Conservation (phyloP, 2,329 filamentous ascomycete genomes). For the Mycosphaerella sp. region DNA sequence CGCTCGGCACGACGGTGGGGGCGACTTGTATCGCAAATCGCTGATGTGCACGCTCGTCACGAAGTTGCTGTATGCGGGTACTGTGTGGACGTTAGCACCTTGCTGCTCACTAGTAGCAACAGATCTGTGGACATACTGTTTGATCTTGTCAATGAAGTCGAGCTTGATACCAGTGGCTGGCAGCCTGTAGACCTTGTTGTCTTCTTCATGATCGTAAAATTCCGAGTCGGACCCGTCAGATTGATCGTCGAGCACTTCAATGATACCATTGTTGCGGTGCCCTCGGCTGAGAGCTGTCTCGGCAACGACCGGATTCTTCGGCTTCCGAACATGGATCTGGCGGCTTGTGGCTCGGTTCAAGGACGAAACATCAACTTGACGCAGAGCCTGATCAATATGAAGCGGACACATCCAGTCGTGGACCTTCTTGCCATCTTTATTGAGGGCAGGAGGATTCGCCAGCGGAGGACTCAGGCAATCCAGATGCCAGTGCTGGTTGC, state of each 20-base stretch:
- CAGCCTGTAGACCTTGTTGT: conserved; percentile 39
- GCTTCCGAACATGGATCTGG: conserved; percentile 44
- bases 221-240: conserved; percentile 41
- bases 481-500: conserved; percentile 77
- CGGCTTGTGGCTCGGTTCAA: conserved; percentile 25
- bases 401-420: conserved; percentile 81
- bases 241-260: conserved; percentile 41
- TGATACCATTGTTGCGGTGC: conserved; percentile 47
- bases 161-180: conserved; percentile 44
- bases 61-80: conserved; percentile 22
- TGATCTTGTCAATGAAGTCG: conserved; percentile 58
- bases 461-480: conserved; percentile 85
- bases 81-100: conserved; percentile 16
- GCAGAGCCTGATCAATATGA: conserved; percentile 71
- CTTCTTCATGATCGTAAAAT: conserved; percentile 36
- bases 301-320: conserved; percentile 44
- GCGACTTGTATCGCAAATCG: conserved; percentile 10
- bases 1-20: conserved; percentile 10
- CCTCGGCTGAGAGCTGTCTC: conserved; percentile 53
- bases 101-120: neutral
- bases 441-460: conserved; percentile 63
- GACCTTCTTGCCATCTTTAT: conserved; percentile 49
- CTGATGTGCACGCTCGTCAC: conserved; percentile 20
- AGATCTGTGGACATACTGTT: conserved; percentile 34
- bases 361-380: conserved; percentile 44